A percentile compares a stretch with the other conserved stretches of the same genome.
Conservation (phyloP, 2,329 filamentous ascomycete genomes). For the Diaporthe citriasiana region DNA sequence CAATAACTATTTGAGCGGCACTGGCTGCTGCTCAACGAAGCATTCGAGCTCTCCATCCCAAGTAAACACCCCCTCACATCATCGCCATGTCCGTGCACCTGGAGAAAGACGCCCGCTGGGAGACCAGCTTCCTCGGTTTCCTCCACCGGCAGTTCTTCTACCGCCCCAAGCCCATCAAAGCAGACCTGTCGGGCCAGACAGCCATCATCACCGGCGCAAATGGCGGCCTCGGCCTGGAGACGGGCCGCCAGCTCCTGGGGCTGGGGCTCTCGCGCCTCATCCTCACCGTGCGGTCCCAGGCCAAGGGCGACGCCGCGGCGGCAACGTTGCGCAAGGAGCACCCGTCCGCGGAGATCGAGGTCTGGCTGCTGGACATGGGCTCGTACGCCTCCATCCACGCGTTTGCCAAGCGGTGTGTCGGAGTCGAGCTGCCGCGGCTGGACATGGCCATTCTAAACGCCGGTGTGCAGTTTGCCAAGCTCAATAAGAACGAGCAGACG, state of each 20-base stretch:
- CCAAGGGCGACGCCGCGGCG: constrained; percentile 39
- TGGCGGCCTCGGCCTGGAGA: constrained; percentile 42
- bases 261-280: constrained; percentile 41
- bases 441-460: constrained; percentile 33
- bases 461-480: background rate
- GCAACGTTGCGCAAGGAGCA: constrained; percentile 33
- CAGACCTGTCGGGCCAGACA: constrained; percentile 31
- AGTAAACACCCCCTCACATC: background rate
- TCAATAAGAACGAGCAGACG: constrained; percentile 1
- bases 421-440: constrained; percentile 8
- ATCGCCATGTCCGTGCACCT: constrained; percentile 13
- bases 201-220: constrained; percentile 35
- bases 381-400: constrained; percentile 18
- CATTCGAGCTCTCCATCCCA: background rate
- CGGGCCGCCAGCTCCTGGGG: constrained; percentile 41
- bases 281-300: constrained; percentile 42
- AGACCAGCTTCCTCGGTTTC: constrained; percentile 4
- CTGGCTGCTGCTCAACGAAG: background rate
- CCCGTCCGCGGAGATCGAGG: constrained; percentile 24
- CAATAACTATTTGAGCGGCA: background rate
- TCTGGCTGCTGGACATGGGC: constrained; percentile 36
- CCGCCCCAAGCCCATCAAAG: constrained; percentile 15
- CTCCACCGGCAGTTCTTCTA: constrained; percentile 16
- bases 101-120: constrained; percentile 21
- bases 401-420: background rate